Evolutionary conservation across 2,329 filamentous ascomycete genomes (phyloP).

Genomic region (Claviceps paspali): DNA sequence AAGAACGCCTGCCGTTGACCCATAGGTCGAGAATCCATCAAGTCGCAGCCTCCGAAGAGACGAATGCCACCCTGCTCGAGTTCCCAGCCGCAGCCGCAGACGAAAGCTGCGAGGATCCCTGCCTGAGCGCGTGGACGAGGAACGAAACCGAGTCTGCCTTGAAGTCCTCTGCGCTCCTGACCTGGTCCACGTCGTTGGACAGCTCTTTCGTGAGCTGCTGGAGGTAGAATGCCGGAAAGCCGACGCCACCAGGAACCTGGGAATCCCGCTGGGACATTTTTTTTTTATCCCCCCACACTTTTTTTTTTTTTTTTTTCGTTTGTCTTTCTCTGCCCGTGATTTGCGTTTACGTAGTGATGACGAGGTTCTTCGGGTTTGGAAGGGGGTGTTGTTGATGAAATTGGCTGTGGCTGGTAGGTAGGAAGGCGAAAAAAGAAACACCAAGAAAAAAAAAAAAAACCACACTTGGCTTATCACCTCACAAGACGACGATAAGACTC

Average conservation of each 20-base stretch:
- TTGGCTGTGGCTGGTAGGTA: too few species aligned
- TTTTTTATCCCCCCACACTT: too few species aligned
- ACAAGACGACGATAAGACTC: too few species aligned
- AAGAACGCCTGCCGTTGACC: neutral
- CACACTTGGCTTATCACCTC: too few species aligned
- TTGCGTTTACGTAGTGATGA: too few species aligned
- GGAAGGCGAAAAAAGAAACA: too few species aligned
- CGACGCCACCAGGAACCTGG: constrained; percentile 8
- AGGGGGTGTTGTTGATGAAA: too few species aligned
- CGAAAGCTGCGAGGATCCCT: constrained; percentile 47
- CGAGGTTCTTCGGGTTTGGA: too few species aligned
- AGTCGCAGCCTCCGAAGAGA: neutral
- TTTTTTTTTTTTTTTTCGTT: too few species aligned
- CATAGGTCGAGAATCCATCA: neutral
- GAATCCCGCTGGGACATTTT: neutral
- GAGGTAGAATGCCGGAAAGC: constrained; percentile 53
- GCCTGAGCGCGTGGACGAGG: constrained; percentile 51
- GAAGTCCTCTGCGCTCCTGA: constrained; percentile 56
- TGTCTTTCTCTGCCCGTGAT: too few species aligned
- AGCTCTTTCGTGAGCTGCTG: constrained; percentile 55
- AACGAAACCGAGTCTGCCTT: constrained; percentile 47
- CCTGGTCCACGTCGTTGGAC: constrained; percentile 56
- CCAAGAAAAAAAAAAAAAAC: too few species aligned
- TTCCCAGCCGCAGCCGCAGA: constrained; percentile 21
- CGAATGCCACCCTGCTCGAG: constrained; percentile 1